These are phyloP conservation scores for Candida namnaoensis DNA, from an alignment of 805 yeast species.

Conservation along the genomic window DNA sequence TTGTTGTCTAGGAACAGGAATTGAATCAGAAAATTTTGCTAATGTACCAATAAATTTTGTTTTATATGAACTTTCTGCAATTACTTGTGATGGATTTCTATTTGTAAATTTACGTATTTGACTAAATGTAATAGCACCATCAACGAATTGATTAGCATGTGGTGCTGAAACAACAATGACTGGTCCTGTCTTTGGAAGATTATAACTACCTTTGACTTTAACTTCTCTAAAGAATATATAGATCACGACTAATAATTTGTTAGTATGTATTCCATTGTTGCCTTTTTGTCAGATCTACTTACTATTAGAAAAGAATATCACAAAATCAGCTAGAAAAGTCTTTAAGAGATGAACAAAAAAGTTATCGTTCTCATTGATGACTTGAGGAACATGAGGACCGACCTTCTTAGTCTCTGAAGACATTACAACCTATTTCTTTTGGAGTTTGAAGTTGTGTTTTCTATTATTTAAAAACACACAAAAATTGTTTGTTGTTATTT, in stretches of 20 bases:
- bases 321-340: constrained; percentile 10
- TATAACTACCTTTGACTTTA: constrained; percentile 61
- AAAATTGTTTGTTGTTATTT: too few relatives aligned
- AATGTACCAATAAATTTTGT: constrained; percentile 64
- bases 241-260: constrained; percentile 11
- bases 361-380: not conserved
- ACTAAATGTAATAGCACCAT: constrained; percentile 69
- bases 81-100: constrained; percentile 66
- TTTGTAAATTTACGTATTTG: constrained; percentile 56
- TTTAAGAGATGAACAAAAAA: constrained; percentile 1
- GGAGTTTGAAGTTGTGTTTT: too few relatives aligned
- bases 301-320: constrained; percentile 12
- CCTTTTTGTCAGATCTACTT: too few relatives aligned
- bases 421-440: too few relatives aligned
- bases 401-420: not conserved
- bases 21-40: constrained; percentile 64
- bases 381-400: constrained; percentile 8
- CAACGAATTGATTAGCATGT: constrained; percentile 84
- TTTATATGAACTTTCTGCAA: constrained; percentile 71
- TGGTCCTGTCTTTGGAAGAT: constrained; percentile 52
- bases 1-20: constrained; percentile 88
- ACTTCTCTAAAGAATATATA: constrained; percentile 62
- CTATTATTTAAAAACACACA: too few relatives aligned
- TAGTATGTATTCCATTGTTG: too few relatives aligned
- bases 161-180: constrained; percentile 79